Percentiles rank a stretch among this genome's conserved stretches.
Conservation (phyloP, 116 monocot genomes). For the Papilionanthe hybrid region DNA sequence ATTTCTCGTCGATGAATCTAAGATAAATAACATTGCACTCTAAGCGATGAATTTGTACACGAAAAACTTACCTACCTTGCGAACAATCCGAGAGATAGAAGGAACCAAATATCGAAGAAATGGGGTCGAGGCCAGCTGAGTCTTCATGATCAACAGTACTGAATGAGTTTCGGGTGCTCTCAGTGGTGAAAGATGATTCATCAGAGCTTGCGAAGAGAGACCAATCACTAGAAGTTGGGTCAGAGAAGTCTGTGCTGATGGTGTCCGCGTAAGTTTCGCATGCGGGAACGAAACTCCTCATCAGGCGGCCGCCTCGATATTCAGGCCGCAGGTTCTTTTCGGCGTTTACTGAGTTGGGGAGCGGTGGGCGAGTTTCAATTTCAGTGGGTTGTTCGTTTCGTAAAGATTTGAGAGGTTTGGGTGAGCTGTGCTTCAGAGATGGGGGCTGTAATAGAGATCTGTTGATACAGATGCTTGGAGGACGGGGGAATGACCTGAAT, state of each 20-base stretch:
- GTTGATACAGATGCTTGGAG: conserved; percentile 47
- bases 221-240: conserved; percentile 79
- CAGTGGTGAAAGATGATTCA: conserved; percentile 90
- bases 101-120: conserved; percentile 68
- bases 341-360: neutral
- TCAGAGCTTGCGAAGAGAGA: conserved; percentile 94
- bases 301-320: neutral
- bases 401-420: conserved; percentile 26
- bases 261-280: conserved; percentile 17
- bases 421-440: conserved; percentile 12
- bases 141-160: conserved; percentile 56
- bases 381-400: conserved; percentile 16
- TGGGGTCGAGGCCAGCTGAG: conserved; percentile 33
- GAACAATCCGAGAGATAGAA: conserved; percentile 41
- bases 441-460: conserved; percentile 16
- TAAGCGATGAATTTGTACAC: conserved; percentile 31
- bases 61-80: conserved; percentile 22
- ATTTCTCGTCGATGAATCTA: conserved; percentile 25
- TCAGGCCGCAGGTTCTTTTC: neutral
- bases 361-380: neutral
- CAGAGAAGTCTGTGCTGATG: conserved; percentile 44
- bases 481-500: conserved; percentile 70
- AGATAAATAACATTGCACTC: conserved; percentile 32
- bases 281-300: neutral
- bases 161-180: conserved; percentile 79